A percentile compares a stretch with the other conserved stretches of the same genome.
Evolutionary conservation across 1,284 basidiomycete genomes (phyloP).

Genomic region (Grifola frondosa): DNA sequence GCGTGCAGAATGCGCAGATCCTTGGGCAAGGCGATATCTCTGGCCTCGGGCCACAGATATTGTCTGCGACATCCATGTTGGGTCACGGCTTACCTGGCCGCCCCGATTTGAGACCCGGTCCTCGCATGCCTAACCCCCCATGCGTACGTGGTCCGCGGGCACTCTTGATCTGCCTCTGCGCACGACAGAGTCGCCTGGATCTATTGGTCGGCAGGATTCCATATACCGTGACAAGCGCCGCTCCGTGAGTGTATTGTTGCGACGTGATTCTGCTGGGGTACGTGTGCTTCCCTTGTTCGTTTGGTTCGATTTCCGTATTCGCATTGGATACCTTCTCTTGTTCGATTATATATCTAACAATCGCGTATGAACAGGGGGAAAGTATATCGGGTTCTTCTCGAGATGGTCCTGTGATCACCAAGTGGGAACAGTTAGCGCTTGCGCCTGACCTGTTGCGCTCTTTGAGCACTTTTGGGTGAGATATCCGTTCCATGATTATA

Average conservation of each 20-base stretch:
- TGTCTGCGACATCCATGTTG: conserved; percentile 41
- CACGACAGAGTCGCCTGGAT: conserved; percentile 33
- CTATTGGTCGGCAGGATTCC: conserved; percentile 32
- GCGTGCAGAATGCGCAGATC: conserved; percentile 35
- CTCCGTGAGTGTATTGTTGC: conserved; percentile 64
- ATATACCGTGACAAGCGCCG: conserved; percentile 66
- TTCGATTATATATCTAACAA: conserved; percentile 34
- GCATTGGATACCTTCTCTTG: conserved; percentile 10
- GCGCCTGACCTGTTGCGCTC: conserved; percentile 87
- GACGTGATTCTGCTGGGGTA: conserved; percentile 76
- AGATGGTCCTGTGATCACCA: conserved; percentile 85
- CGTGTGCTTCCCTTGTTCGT: conserved; percentile 29
- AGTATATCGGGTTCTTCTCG: conserved; percentile 52
- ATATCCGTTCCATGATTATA: conserved; percentile 11
- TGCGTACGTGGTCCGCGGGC: conserved; percentile 80
- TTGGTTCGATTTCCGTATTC: conserved; percentile 1
- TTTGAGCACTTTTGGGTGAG: conserved; percentile 91
- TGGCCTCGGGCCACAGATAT: conserved; percentile 40
- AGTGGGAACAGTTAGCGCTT: conserved; percentile 93
- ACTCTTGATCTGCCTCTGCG: conserved; percentile 70
- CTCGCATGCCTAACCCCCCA: conserved; percentile 67
- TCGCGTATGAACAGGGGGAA: conserved; percentile 53
- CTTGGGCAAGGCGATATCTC: conserved; percentile 50
- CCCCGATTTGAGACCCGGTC: conserved; percentile 52
- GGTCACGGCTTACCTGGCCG: conserved; percentile 60